Evolutionary conservation across 1,139 yeast genomes (phyloP).

Genomic region (Candida neerlandica): DNA sequence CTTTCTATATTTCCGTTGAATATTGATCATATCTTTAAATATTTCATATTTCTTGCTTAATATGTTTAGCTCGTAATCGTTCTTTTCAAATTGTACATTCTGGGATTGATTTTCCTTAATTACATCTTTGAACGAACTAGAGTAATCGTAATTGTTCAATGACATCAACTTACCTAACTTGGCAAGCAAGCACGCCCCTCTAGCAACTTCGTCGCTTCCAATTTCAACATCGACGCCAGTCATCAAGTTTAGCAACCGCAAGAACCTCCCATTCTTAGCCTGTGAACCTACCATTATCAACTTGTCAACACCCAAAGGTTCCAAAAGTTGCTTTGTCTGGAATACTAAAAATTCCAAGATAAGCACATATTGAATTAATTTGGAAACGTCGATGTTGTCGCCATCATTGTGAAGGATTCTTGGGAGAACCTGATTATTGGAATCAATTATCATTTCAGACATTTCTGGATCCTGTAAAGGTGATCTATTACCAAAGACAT

Average conservation of each 20-base stretch:
- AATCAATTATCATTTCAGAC: slow-evolving; percentile 52
- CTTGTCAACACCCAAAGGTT: slow-evolving; percentile 20
- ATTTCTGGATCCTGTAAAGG: slow-evolving; percentile 54
- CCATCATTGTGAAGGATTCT: slow-evolving; percentile 4
- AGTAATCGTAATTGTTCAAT: neutral
- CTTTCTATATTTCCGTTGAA: slow-evolving; percentile 31
- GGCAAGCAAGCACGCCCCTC: slow-evolving; percentile 41
- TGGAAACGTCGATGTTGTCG: slow-evolving; percentile 4
- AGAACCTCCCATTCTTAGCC: slow-evolving; percentile 45
- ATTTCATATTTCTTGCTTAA: slow-evolving; percentile 31
- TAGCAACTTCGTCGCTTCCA: slow-evolving; percentile 31
- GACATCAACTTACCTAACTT: slow-evolving; percentile 13
- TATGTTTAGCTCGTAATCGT: neutral
- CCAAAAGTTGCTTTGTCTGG: slow-evolving; percentile 46
- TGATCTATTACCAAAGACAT: slow-evolving; percentile 57
- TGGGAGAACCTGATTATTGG: slow-evolving; percentile 33
- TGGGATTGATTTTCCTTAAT: slow-evolving; percentile 4
- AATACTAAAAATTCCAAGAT: slow-evolving; percentile 53
- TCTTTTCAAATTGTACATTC: neutral
- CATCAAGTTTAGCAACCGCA: slow-evolving; percentile 29
- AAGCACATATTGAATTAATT: slow-evolving; percentile 45
- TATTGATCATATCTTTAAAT: slow-evolving; percentile 37
- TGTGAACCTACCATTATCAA: slow-evolving; percentile 55
- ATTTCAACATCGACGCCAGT: slow-evolving; percentile 26
- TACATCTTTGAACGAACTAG: slow-evolving; percentile 8